phyloP scores from a whole-genome alignment of 2,329 filamentous ascomycete genomes.

The Colletotrichum filicis region DNA sequence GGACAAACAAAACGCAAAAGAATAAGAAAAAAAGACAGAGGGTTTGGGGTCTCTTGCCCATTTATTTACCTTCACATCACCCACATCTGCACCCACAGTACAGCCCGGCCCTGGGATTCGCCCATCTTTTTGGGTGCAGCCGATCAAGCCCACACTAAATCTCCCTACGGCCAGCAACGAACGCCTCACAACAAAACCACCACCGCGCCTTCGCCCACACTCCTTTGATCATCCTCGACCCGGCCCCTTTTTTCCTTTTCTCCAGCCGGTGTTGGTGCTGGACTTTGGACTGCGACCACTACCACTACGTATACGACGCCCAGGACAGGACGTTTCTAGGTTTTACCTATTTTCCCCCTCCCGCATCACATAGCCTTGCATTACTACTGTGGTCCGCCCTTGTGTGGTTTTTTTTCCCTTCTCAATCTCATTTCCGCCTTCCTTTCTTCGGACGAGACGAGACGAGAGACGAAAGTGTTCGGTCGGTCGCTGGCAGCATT shows the following conservation, averaged over 20 bases:
- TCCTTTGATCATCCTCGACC: slow-evolving; percentile 32
- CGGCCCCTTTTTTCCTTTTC: slow-evolving; percentile 27
- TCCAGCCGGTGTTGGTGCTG: slow-evolving; percentile 7
- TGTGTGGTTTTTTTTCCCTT: neutral
- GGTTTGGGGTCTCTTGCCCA: neutral
- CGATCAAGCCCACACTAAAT: slow-evolving; percentile 36
- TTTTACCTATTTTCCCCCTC: neutral
- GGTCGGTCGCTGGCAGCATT: slow-evolving; percentile 18
- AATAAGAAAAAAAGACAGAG: neutral
- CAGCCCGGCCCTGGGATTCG: slow-evolving; percentile 24
- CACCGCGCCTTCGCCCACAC: slow-evolving; percentile 23
- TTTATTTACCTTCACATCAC: neutral
- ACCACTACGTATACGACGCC: neutral
- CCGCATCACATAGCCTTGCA: slow-evolving; percentile 15
- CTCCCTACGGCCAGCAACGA: slow-evolving; percentile 35
- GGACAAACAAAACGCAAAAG: no score
- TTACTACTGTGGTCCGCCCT: neutral
- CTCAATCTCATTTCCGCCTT: neutral
- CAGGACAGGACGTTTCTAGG: neutral
- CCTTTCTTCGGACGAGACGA: slow-evolving; percentile 1
- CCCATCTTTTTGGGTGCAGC: slow-evolving; percentile 31
- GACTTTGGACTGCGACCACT: slow-evolving; percentile 11
- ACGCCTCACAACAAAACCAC: slow-evolving; percentile 31
- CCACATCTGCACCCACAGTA: slow-evolving; percentile 2
- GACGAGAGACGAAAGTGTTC: neutral